A percentile compares a stretch with the other conserved stretches of the same genome.
Evolutionary conservation across 768 basidiomycete genomes (phyloP).

Genomic region (Termitomyces titanicus): DNA sequence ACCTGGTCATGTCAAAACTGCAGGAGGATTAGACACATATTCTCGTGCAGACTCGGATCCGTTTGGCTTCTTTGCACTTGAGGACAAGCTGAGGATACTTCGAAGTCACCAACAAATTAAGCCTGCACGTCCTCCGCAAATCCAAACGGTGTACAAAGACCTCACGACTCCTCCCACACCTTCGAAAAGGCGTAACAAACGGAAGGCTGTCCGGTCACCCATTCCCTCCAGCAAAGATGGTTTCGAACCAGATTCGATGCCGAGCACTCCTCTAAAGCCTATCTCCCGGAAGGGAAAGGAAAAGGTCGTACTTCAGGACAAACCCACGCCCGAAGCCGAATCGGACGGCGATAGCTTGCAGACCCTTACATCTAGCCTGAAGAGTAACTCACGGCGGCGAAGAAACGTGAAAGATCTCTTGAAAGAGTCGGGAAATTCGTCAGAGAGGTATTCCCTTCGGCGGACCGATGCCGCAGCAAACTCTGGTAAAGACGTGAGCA

Average conservation of each 20-base stretch:
- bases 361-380: not conserved
- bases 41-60: conserved; percentile 39
- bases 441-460: conserved; percentile 1
- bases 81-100: conserved; percentile 43
- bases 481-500: conserved; percentile 11
- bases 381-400: not conserved
- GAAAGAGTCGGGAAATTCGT: not conserved
- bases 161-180: conserved; percentile 28
- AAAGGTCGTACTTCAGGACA: conserved; percentile 4
- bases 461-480: conserved; percentile 9
- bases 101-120: conserved; percentile 5
- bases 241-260: conserved; percentile 26
- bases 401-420: not conserved
- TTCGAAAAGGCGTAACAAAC: conserved; percentile 30
- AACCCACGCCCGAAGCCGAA: not conserved
- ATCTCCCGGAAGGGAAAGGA: conserved; percentile 9
- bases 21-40: conserved; percentile 9
- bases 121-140: not conserved
- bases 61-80: conserved; percentile 55
- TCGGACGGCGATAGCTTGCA: not conserved
- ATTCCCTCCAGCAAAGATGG: conserved; percentile 22
- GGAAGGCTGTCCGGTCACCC: conserved; percentile 21
- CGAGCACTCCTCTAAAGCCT: conserved; percentile 31
- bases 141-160: not conserved
- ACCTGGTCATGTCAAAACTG: not conserved